Conservation (phyloP, 139 green algal species). For the Tetraselmis striata region DNA sequence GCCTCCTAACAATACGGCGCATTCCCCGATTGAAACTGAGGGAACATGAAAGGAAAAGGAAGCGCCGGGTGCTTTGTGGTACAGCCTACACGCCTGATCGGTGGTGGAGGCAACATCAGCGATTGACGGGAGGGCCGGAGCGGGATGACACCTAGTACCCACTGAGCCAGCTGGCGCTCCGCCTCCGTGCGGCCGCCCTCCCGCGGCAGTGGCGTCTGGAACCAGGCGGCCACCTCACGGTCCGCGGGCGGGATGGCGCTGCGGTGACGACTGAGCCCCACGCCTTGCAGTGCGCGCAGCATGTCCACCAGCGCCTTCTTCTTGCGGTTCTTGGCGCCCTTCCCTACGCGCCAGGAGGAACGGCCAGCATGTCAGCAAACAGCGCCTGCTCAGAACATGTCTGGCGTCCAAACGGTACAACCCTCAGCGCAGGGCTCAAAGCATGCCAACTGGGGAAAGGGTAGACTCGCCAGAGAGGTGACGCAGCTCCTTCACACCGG, state of each 20-base stretch:
- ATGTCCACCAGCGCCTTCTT: constrained; percentile 87
- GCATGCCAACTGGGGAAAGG: no score
- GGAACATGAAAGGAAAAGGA: no score
- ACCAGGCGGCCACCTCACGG: background rate
- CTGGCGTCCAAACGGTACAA: no score
- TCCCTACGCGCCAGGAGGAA: constrained; percentile 24
- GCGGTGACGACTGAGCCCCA: constrained; percentile 55
- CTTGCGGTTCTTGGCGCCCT: constrained; percentile 73
- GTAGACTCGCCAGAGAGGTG: background rate
- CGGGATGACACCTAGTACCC: background rate
- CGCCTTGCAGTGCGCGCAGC: constrained; percentile 49
- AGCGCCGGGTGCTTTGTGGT: no score
- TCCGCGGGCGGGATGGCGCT: constrained; percentile 50
- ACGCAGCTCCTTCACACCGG: constrained; percentile 6
- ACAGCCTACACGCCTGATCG: no score
- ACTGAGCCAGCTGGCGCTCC: background rate
- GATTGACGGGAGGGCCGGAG: no score
- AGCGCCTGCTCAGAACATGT: no score
- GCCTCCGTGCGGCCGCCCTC: background rate
- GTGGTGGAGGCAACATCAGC: no score
- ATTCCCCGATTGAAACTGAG: no score
- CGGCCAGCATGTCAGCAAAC: no score
- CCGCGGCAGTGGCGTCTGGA: background rate
- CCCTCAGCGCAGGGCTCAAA: no score
- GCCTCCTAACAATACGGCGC: no score